Evolutionary conservation across 148 eudicot genomes (phyloP).

Genomic region (Chenopodium suecicum): DNA sequence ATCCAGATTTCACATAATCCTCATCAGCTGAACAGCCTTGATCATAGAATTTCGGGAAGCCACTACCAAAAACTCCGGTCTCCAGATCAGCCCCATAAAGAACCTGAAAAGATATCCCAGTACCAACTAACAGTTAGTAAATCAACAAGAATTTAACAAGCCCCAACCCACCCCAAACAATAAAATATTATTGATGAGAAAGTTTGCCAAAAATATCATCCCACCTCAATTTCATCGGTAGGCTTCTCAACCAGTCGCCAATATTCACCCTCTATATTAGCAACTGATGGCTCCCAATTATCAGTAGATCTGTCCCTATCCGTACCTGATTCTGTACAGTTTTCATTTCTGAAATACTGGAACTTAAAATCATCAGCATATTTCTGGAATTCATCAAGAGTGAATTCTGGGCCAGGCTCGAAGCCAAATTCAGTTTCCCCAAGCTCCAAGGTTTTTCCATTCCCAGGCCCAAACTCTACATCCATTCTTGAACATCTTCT

Average conservation of each 20-base stretch:
- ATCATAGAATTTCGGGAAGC: constrained; percentile 64
- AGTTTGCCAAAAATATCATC: constrained; percentile 15
- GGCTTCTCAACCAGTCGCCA: constrained; percentile 98
- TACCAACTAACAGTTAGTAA: constrained; percentile 10
- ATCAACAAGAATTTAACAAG: neutral
- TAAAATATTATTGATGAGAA: no score
- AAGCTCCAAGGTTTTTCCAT: constrained; percentile 29
- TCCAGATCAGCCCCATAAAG: constrained; percentile 98
- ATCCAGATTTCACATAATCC: constrained; percentile 73
- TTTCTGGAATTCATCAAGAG: constrained; percentile 76
- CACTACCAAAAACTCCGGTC: constrained; percentile 94
- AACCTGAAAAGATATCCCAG: constrained; percentile 46
- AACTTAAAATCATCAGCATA: constrained; percentile 80
- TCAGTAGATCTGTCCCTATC: constrained; percentile 28
- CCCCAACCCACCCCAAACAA: neutral
- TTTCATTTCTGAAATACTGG: constrained; percentile 62
- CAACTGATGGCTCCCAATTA: constrained; percentile 64
- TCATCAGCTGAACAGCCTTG: constrained; percentile 50
- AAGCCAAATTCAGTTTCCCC: constrained; percentile 64
- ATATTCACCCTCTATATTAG: constrained; percentile 92
- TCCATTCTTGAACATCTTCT: constrained; percentile 65
- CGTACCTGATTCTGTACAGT: constrained; percentile 30
- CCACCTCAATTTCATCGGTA: constrained; percentile 96
- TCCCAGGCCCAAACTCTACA: constrained; percentile 41
- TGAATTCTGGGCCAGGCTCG: constrained; percentile 92